Evolutionary conservation across 2,329 filamentous ascomycete genomes (phyloP).

Genomic region (Colletotrichum lentis): DNA sequence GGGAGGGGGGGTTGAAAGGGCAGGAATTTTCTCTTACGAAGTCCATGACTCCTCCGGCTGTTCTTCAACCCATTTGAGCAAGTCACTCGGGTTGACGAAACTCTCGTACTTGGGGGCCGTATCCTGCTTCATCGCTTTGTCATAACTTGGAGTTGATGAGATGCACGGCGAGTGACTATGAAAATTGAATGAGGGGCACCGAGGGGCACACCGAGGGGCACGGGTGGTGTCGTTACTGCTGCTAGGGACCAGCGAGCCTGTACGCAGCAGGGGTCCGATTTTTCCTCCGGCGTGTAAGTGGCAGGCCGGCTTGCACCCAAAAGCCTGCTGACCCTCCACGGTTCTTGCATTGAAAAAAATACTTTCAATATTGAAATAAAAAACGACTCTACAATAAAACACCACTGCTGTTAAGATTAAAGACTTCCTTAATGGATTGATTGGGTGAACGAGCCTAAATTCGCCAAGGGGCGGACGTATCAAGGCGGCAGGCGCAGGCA

Average conservation of each 20-base stretch:
- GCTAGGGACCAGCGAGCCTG: constrained; percentile 4
- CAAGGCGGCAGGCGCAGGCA: background rate
- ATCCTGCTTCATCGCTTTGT: constrained; percentile 36
- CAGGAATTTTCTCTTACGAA: constrained; percentile 46
- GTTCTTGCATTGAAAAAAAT: constrained; percentile 20
- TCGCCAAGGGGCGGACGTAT: constrained; percentile 11
- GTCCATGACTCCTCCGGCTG: constrained; percentile 47
- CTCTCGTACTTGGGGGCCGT: constrained; percentile 35
- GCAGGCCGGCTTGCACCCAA: constrained; percentile 15
- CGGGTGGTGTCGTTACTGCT: background rate
- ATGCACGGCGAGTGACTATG: constrained; percentile 23
- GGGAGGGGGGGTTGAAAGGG: constrained; percentile 36
- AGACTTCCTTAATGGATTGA: background rate
- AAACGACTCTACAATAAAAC: no score
- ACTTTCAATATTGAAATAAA: no score
- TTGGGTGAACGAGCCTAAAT: constrained; percentile 19
- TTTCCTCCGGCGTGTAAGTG: constrained; percentile 17
- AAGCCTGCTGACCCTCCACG: background rate
- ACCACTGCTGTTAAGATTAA: no score
- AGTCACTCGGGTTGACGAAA: constrained; percentile 49
- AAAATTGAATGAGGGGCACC: constrained; percentile 32
- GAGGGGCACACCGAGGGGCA: constrained; percentile 16
- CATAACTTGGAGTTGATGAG: constrained; percentile 26
- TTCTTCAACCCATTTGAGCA: constrained; percentile 55
- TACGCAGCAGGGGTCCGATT: constrained; percentile 3